phyloP scores from a whole-genome alignment of 2,329 filamentous ascomycete species.

The Fusarium verrucosum region DNA sequence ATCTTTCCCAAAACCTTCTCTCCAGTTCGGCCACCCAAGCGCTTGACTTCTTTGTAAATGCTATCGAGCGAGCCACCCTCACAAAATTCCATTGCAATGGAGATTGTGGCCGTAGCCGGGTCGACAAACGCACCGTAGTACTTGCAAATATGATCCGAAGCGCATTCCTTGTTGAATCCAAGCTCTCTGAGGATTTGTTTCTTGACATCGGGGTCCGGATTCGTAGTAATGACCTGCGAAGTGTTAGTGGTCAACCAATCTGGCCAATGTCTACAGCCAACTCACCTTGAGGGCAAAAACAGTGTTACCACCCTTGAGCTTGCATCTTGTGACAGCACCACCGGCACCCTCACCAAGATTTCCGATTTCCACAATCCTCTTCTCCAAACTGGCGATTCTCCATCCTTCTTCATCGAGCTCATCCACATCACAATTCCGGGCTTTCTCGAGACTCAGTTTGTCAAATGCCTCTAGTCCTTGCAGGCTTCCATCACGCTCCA shows the following conservation, averaged over 20 bases:
- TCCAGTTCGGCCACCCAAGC: conserved; percentile 90
- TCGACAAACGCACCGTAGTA: conserved; percentile 99
- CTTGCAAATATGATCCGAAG: conserved; percentile 93
- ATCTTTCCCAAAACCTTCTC: conserved; percentile 98
- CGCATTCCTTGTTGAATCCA: conserved; percentile 97
- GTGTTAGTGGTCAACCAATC: conserved; percentile 21
- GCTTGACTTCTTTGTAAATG: conserved; percentile 97
- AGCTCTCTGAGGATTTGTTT: conserved; percentile 97
- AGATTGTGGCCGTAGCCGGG: conserved; percentile 94
- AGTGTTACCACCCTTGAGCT: conserved; percentile 89
- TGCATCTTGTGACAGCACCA: conserved; percentile 91
- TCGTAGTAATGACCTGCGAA: conserved; percentile 90
- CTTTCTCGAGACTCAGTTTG: conserved; percentile 82
- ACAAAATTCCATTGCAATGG: conserved; percentile 99
- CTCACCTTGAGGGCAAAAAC: conserved; percentile 94
- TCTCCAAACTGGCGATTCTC: conserved; percentile 90
- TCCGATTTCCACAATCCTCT: conserved; percentile 86
- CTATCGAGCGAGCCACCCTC: conserved; percentile 96
- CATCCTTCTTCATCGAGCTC: conserved; percentile 95
- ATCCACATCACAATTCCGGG: conserved; percentile 86
- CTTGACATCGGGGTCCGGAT: conserved; percentile 97
- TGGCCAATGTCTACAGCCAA: conserved; percentile 4
- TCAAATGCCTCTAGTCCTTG: conserved; percentile 82
- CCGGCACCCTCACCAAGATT: conserved; percentile 94
- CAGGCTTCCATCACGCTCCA: conserved; percentile 85